Conservation (phyloP, 2,329 filamentous ascomycete species). For the Pseudopyricularia cyperi region DNA sequence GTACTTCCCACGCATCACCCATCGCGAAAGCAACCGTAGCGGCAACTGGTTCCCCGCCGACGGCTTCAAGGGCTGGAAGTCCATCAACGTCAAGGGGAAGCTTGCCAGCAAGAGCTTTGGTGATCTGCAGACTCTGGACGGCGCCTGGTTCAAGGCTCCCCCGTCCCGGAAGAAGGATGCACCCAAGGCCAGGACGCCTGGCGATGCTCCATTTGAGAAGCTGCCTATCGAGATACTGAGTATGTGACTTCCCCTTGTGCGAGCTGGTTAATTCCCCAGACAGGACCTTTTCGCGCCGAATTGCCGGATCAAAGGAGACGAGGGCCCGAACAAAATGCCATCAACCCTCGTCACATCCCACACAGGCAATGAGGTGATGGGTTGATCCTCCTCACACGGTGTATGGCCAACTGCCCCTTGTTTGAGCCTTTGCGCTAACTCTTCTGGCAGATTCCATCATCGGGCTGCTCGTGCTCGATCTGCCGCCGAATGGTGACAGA, state of each 20-base stretch:
- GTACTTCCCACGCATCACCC: conserved; percentile 39
- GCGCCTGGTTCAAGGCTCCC: conserved; percentile 32
- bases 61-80: conserved; percentile 49
- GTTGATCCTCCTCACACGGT: neutral
- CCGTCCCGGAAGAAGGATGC: neutral
- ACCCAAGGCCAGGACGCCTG: conserved; percentile 16
- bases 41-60: conserved; percentile 46
- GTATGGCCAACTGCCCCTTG: neutral
- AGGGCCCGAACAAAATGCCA: neutral
- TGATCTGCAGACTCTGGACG: conserved; percentile 41
- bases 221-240: conserved; percentile 60
- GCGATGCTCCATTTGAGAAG: conserved; percentile 47
- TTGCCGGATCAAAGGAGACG: neutral
- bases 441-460: conserved; percentile 51
- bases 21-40: conserved; percentile 41
- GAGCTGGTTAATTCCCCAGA: neutral
- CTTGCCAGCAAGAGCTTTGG: conserved; percentile 48
- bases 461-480: conserved; percentile 58
- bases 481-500: conserved; percentile 60
- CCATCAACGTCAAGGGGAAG: conserved; percentile 45
- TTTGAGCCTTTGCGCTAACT: conserved; percentile 1
- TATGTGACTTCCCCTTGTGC: conserved; percentile 26
- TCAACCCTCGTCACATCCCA: neutral
- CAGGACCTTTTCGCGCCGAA: neutral
- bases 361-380: neutral